Evolutionary conservation across 768 basidiomycete species (phyloP), one percentile per base, ranked within the genome.

Genomic region (Termitomyces sp.): DNA sequence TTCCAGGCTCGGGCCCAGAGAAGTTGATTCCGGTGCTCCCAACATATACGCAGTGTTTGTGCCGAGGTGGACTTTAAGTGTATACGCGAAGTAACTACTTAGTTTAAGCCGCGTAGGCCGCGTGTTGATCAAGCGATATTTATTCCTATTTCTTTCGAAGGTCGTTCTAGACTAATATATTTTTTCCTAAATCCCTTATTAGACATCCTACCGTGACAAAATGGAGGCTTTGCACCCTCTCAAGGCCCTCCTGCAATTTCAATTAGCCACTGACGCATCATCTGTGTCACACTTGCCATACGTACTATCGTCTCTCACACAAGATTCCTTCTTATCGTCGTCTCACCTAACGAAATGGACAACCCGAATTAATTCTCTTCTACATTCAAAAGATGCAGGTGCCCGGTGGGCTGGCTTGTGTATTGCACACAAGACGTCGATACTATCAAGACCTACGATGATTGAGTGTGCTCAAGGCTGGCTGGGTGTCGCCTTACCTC

Each of bases 381-480:
- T 93, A 49, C 86, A 87, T 64, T 85, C 91, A 17, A 91, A 88
- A 71, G 83, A 89, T 62, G 66, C 84, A n/a, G 85, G 81, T 42
- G 83, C 82, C 52, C 81, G 87, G 56, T 94, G 91, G 91, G 84
- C 87, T 21, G 91, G 89, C 9, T 73, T 92, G 35, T 88, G 83
- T 62, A 69, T 93, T 47, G 91, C 91, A 1, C 73, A 85, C 62
- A 83, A 82, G 61, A 86, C 85, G 10, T 79, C 86, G 0, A 60
- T 75, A 23, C 67, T 82, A 41, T 89, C 87, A 1, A 82, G 73
- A 64, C 66, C 68, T 11, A 60, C 84, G 8, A 82, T 93, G 77
- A 69, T 87, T 53, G 89, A 92, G 55, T 80, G 73, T 60, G 86
- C 89, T 2, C 84, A 86, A 62, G 76, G 78, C 50, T 94, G 92